Evolutionary conservation across 202 grass and related monocot genomes (phyloP).

Genomic region (Sporobolus alterniflorus): DNA sequence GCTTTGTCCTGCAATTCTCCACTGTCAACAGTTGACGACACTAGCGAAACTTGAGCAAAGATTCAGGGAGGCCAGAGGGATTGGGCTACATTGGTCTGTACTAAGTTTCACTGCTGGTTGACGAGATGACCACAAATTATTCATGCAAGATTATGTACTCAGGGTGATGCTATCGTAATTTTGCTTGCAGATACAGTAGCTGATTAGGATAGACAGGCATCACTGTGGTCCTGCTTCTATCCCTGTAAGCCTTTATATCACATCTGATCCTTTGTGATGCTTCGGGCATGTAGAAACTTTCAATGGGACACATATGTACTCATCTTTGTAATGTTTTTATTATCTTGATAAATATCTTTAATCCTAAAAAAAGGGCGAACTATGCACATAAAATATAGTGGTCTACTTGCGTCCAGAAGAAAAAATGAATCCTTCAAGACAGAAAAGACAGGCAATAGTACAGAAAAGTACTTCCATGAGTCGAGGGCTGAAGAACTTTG

Average conservation of each 20-base stretch:
- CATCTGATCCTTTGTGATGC: background rate
- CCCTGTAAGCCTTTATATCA: background rate
- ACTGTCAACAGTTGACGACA: background rate
- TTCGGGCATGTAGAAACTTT: background rate
- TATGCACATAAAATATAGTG: background rate
- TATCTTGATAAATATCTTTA: background rate
- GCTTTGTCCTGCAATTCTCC: background rate
- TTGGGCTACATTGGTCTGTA: too few relatives aligned
- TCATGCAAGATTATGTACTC: background rate
- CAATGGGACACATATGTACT: background rate
- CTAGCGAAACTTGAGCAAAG: too few relatives aligned
- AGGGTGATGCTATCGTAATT: background rate
- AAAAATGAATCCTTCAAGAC: background rate
- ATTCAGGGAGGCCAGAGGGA: too few relatives aligned
- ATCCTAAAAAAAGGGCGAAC: background rate
- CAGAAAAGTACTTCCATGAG: constrained; percentile 88
- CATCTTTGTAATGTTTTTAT: background rate
- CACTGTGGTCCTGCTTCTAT: background rate
- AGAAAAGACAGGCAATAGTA: background rate
- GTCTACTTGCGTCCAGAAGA: constrained; percentile 15
- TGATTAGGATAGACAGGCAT: background rate
- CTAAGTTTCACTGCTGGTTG: too few relatives aligned
- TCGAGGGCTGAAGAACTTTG: constrained; percentile 90
- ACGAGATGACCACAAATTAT: background rate
- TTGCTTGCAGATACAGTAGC: background rate